Conservation (phyloP, 2,329 filamentous ascomycete species). For the Alternaria brassicicola region DNA sequence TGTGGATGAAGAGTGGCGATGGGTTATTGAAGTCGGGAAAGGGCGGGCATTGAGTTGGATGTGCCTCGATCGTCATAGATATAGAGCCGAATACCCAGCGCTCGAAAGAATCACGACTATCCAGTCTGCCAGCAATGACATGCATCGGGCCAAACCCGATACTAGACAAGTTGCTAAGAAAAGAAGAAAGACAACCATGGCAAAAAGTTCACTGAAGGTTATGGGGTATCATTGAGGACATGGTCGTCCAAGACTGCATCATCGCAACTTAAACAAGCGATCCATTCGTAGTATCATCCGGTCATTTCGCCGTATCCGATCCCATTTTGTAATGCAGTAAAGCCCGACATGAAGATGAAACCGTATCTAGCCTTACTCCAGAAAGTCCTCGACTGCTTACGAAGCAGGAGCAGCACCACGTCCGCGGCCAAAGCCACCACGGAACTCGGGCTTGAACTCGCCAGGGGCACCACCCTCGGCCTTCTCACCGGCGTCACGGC, state of each 20-base stretch:
- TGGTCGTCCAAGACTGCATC: slow-evolving; percentile 32
- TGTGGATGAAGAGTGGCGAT: slow-evolving; percentile 60
- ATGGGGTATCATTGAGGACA: slow-evolving; percentile 48
- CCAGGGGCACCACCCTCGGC: slow-evolving; percentile 49
- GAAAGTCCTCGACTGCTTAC: slow-evolving; percentile 35
- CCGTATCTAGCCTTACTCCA: slow-evolving; percentile 28
- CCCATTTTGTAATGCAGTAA: slow-evolving; percentile 46
- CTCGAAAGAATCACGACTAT: neutral
- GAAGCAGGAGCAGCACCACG: slow-evolving; percentile 48
- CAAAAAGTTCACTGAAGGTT: slow-evolving; percentile 33
- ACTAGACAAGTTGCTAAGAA: neutral
- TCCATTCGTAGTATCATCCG: slow-evolving; percentile 49
- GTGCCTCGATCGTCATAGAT: neutral
- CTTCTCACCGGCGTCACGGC: slow-evolving; percentile 72
- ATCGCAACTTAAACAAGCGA: slow-evolving; percentile 34
- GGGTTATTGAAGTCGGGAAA: slow-evolving; percentile 54
- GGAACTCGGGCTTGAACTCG: slow-evolving; percentile 54
- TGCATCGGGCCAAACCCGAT: neutral
- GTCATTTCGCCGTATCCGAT: slow-evolving; percentile 47
- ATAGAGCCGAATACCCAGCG: neutral
- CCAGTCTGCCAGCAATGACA: neutral
- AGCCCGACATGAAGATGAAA: slow-evolving; percentile 34
- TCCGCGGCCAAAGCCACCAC: slow-evolving; percentile 52
- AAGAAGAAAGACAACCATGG: neutral
- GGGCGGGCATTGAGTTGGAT: slow-evolving; percentile 46